Percentiles rank a stretch among this genome's conserved stretches.
Evolutionary conservation across 2,329 filamentous ascomycete species (phyloP).

Genomic region (Botryotinia convoluta): DNA sequence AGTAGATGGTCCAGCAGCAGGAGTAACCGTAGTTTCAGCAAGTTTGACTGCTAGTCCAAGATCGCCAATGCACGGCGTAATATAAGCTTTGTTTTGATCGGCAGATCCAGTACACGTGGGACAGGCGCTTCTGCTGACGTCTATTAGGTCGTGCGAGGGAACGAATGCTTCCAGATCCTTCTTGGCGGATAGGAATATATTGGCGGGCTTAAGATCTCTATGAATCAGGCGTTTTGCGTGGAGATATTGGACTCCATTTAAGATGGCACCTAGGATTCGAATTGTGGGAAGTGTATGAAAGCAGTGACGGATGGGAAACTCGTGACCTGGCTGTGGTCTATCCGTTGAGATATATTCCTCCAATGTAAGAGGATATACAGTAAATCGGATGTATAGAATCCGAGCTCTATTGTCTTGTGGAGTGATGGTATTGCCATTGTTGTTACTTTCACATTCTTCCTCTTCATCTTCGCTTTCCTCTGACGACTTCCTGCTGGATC

Average conservation of each 20-base stretch:
- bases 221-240: conserved; percentile 61
- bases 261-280: conserved; percentile 55
- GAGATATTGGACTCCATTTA: conserved; percentile 63
- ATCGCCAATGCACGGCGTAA: conserved; percentile 63
- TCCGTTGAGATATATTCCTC: conserved; percentile 53
- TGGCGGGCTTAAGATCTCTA: conserved; percentile 66
- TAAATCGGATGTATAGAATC: conserved; percentile 49
- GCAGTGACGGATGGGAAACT: conserved; percentile 49
- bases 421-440: conserved; percentile 2
- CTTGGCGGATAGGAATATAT: conserved; percentile 60
- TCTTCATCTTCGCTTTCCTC: not conserved
- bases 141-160: conserved; percentile 44
- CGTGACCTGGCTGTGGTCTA: conserved; percentile 21
- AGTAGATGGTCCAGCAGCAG: not conserved
- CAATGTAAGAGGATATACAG: conserved; percentile 60
- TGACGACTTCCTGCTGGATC: not conserved
- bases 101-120: conserved; percentile 42
- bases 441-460: not conserved
- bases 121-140: conserved; percentile 39
- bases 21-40: conserved; percentile 27
- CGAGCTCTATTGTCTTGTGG: conserved; percentile 10
- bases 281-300: conserved; percentile 59
- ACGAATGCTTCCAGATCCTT: conserved; percentile 34
- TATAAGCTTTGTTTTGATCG: conserved; percentile 39
- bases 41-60: conserved; percentile 60